These are phyloP conservation scores for Elsinoe fawcettii DNA, from an alignment of 2,329 filamentous ascomycete species.

Conservation along the genomic window DNA sequence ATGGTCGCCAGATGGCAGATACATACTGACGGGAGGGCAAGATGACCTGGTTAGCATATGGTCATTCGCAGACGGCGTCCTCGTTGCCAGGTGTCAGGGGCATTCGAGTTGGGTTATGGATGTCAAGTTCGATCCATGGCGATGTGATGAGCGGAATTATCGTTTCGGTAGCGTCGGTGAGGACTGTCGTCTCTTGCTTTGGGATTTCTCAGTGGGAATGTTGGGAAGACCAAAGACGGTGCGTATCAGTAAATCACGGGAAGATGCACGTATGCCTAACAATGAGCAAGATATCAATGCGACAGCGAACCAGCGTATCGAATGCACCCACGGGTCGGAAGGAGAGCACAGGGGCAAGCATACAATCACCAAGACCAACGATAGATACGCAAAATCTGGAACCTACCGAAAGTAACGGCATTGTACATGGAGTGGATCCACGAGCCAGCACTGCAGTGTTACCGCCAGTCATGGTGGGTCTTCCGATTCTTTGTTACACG, in stretches of 20 bases:
- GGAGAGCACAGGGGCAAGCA: constrained; percentile 6
- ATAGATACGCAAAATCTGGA: constrained; percentile 9
- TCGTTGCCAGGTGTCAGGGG: constrained; percentile 87
- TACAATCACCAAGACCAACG: constrained; percentile 5
- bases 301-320: constrained; percentile 48
- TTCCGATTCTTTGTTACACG: background rate
- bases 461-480: constrained; percentile 76
- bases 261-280: background rate
- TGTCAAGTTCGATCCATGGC: constrained; percentile 93
- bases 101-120: constrained; percentile 93
- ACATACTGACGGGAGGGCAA: constrained; percentile 89
- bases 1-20: constrained; percentile 96
- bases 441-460: constrained; percentile 74
- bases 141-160: constrained; percentile 91
- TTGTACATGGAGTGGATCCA: constrained; percentile 78
- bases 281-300: constrained; percentile 35
- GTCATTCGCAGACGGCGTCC: constrained; percentile 72
- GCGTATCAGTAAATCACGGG: constrained; percentile 33
- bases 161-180: constrained; percentile 94
- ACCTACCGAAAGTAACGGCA: constrained; percentile 48
- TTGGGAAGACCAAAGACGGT: constrained; percentile 81
- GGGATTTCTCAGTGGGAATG: constrained; percentile 98
- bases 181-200: constrained; percentile 80
- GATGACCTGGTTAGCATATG: constrained; percentile 96
- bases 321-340: constrained; percentile 25